Conservation (phyloP, 1,139 yeast species). For the Pichia sp. region DNA sequence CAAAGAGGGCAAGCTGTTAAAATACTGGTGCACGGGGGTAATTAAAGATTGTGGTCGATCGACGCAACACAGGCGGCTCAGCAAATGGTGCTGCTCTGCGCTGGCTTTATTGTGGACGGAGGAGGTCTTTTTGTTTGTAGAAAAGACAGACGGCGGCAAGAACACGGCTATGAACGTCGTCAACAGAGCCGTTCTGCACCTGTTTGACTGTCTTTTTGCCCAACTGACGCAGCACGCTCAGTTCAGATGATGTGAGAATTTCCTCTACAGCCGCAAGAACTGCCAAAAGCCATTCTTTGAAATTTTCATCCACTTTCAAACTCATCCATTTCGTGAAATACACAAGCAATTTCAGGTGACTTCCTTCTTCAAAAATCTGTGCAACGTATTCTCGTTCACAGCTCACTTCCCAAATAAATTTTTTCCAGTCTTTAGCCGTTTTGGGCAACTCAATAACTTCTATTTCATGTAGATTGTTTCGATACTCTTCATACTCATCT, state of each 20-base stretch:
- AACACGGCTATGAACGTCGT: background rate
- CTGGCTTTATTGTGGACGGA: background rate
- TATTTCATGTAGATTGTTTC: slow-evolving; percentile 20
- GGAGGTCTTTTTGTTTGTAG: slow-evolving; percentile 12
- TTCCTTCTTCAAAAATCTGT: slow-evolving; percentile 25
- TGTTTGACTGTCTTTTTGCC: slow-evolving; percentile 35
- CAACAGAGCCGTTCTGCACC: background rate
- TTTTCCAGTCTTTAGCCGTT: slow-evolving; percentile 29
- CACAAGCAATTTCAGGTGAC: slow-evolving; percentile 24
- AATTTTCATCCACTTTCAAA: slow-evolving; percentile 21
- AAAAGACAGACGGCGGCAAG: slow-evolving; percentile 8
- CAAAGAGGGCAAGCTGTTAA: no score
- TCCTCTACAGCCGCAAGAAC: slow-evolving; percentile 35
- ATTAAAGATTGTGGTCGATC: background rate
- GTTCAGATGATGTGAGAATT: slow-evolving; percentile 32
- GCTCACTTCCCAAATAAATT: slow-evolving; percentile 25
- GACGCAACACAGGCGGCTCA: background rate
- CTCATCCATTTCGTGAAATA: slow-evolving; percentile 31
- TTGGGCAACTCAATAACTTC: slow-evolving; percentile 28
- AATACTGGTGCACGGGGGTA: background rate
- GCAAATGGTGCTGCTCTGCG: no score
- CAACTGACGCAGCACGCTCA: slow-evolving; percentile 35
- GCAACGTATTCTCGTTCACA: slow-evolving; percentile 25
- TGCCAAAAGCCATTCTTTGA: slow-evolving; percentile 35
- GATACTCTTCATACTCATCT: slow-evolving; percentile 16